Conservation (phyloP, 257 asterid genomes). For the Anisodus tanguticus region DNA sequence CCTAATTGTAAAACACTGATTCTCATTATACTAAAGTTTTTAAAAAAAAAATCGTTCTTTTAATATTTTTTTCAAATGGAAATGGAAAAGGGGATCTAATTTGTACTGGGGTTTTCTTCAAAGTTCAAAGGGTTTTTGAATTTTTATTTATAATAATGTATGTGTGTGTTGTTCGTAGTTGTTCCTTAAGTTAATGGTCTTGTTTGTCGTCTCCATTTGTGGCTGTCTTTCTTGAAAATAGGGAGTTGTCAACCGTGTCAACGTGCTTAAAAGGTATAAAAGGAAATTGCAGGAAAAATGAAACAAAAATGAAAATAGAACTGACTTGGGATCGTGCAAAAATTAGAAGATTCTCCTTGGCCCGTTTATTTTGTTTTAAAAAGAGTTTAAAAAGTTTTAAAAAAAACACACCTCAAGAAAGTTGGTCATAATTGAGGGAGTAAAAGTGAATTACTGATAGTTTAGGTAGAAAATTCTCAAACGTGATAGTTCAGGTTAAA, state of each 20-base stretch:
- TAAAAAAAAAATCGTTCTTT: background rate
- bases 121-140: constrained; percentile 23
- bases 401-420: too few species aligned
- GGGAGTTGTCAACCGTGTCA: constrained; percentile 27
- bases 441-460: too few species aligned
- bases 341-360: too few species aligned
- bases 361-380: too few species aligned
- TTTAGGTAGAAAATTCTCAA: too few species aligned
- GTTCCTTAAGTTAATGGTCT: constrained; percentile 32
- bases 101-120: background rate
- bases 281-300: too few species aligned
- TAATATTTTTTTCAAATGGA: background rate
- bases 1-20: constrained; percentile 45
- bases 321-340: too few species aligned
- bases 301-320: too few species aligned
- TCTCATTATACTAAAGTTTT: background rate
- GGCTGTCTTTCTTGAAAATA: background rate
- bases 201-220: constrained; percentile 32
- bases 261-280: background rate
- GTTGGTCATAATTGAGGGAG: too few species aligned
- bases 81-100: constrained; percentile 7
- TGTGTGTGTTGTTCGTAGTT: constrained; percentile 3
- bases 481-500: too few species aligned
- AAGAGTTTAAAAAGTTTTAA: too few species aligned
- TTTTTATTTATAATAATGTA: background rate